Evolutionary conservation across 352 stramenopile genomes (phyloP).

Genomic region (Phytopythium cucurbitacearum): DNA sequence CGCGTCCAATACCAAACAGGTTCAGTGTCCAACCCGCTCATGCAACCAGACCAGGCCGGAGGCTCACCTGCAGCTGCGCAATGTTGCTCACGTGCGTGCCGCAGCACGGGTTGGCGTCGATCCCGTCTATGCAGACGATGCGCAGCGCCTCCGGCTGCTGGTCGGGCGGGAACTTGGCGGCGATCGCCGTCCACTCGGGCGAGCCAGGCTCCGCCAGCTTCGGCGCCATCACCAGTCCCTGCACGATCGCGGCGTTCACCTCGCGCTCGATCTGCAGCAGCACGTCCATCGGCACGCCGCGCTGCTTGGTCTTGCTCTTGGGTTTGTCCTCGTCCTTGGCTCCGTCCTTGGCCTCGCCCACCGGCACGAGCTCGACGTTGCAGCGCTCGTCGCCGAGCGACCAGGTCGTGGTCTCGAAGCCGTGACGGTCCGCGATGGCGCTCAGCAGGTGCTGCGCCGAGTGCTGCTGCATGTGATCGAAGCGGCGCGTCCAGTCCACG

Average conservation of each 20-base stretch:
- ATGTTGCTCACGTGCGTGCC: conserved; percentile 82
- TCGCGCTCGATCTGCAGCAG: conserved; percentile 59
- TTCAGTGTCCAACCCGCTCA: not conserved
- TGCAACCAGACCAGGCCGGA: not conserved
- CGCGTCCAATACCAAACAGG: not conserved
- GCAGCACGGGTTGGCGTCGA: conserved; percentile 87
- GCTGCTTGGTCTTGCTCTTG: conserved; percentile 24
- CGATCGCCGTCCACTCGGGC: conserved; percentile 50
- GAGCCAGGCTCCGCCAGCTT: conserved; percentile 51
- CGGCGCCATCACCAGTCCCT: conserved; percentile 47
- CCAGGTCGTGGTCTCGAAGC: conserved; percentile 80
- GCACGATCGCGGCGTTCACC: conserved; percentile 75
- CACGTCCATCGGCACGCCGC: conserved; percentile 26
- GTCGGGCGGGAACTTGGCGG: conserved; percentile 48
- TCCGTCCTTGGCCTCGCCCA: conserved; percentile 1
- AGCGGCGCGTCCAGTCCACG: conserved; percentile 75
- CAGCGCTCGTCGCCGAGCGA: conserved; percentile 58
- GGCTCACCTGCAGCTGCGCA: conserved; percentile 46
- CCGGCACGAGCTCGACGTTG: conserved; percentile 80
- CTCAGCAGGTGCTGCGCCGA: conserved; percentile 87
- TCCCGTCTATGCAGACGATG: conserved; percentile 75
- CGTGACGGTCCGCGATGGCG: conserved; percentile 72
- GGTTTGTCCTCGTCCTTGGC: conserved; percentile 15
- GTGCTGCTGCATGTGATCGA: conserved; percentile 90
- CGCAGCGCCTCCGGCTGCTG: conserved; percentile 68